Evolutionary conservation across 441 rosid genomes (phyloP).

Genomic region (Populus hybrid): DNA sequence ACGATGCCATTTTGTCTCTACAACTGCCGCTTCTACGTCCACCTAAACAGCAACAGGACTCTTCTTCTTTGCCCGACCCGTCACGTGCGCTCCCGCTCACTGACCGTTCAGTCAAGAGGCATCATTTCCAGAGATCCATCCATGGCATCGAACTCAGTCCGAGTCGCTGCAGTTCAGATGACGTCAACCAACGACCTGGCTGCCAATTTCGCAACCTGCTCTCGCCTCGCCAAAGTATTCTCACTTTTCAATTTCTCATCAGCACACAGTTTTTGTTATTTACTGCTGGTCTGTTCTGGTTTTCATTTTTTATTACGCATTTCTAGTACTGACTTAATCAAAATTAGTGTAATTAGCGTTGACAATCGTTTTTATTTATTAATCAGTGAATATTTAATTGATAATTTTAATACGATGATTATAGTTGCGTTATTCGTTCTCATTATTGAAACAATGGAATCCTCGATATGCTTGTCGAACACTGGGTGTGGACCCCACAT

Average conservation of each 20-base stretch:
- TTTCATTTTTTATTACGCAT: neutral
- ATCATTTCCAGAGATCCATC: constrained; percentile 28
- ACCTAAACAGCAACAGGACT: neutral
- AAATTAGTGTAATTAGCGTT: neutral
- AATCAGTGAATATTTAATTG: neutral
- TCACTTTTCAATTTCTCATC: neutral
- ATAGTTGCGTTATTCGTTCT: neutral
- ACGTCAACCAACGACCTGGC: constrained; percentile 83
- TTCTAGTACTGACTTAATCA: neutral
- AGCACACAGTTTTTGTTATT: neutral
- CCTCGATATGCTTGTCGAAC: neutral
- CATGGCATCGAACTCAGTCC: constrained; percentile 56
- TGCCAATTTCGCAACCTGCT: constrained; percentile 77
- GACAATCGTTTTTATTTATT: neutral
- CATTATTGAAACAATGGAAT: neutral
- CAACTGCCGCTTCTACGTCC: neutral
- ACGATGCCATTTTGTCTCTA: neutral
- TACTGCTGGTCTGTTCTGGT: neutral
- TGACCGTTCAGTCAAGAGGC: constrained; percentile 27
- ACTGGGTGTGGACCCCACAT: neutral
- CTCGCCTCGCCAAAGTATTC: constrained; percentile 75
- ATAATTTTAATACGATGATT: neutral
- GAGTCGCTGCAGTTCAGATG: constrained; percentile 96
- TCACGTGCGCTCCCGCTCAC: constrained; percentile 2
- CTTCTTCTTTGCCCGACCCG: constrained; percentile 2